Percentiles rank a stretch among this genome's conserved stretches.
Conservation (phyloP, 139 green algal species). For the Protoeuglena noctilucae region DNA sequence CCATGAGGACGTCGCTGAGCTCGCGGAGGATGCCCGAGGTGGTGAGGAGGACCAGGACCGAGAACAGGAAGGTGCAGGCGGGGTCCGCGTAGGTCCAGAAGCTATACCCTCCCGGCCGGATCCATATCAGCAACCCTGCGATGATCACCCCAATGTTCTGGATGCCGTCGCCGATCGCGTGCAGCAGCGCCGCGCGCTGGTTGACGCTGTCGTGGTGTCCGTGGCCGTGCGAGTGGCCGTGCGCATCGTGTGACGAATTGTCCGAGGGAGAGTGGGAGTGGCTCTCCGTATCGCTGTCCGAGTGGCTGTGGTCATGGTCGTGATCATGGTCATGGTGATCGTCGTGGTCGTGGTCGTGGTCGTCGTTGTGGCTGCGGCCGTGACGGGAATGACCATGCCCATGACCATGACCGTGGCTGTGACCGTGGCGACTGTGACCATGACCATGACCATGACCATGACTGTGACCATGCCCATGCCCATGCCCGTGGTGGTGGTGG, state of each 20-base stretch:
- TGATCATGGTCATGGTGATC: too few species aligned
- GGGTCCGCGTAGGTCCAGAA: conserved; percentile 20
- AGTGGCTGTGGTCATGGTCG: conserved; percentile 15
- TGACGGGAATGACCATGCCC: conserved; percentile 8
- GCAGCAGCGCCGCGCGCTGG: conserved; percentile 21
- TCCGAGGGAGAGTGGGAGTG: neutral
- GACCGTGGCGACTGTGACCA: too few species aligned
- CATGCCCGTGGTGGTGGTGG: neutral
- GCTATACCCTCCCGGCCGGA: conserved; percentile 5
- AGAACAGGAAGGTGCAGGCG: conserved; percentile 31
- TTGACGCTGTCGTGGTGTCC: conserved; percentile 18
- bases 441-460: too few species aligned
- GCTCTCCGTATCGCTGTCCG: neutral
- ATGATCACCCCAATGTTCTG: conserved; percentile 26
- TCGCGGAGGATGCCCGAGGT: conserved; percentile 23
- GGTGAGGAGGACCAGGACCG: conserved; percentile 19
- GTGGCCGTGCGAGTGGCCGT: neutral
- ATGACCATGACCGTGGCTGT: too few species aligned
- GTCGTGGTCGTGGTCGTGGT: conserved; percentile 11
- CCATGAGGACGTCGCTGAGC: conserved; percentile 28
- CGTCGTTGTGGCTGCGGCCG: neutral
- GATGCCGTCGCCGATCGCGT: conserved; percentile 25
- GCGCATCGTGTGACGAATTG: neutral
- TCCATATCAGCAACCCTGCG: conserved; percentile 20
- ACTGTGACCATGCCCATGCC: too few species aligned